Conservation (phyloP, 495 filamentous ascomycete genomes). For the Penicillium crystallinum region DNA sequence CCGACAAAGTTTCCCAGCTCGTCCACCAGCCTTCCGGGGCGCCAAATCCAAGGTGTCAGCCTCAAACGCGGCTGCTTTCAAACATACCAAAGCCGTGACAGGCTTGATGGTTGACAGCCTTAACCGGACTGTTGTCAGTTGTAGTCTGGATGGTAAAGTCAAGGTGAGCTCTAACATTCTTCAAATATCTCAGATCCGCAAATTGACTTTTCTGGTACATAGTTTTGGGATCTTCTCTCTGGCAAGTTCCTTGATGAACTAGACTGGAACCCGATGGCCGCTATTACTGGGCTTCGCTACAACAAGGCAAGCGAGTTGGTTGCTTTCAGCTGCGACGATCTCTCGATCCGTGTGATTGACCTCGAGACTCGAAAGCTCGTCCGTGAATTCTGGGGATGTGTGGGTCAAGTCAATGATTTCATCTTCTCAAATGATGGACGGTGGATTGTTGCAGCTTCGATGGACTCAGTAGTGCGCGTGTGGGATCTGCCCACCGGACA, state of each 20-base stretch:
- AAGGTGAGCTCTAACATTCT: conserved; percentile 46
- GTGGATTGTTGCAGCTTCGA: conserved; percentile 87
- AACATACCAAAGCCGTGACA: conserved; percentile 77
- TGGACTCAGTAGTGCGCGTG: conserved; percentile 74
- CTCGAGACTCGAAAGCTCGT: conserved; percentile 84
- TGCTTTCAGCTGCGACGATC: conserved; percentile 84
- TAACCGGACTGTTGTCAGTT: conserved; percentile 78
- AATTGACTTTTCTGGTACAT: conserved; percentile 8
- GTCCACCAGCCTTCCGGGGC: conserved; percentile 55
- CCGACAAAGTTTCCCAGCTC: conserved; percentile 77
- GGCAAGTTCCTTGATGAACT: conserved; percentile 75
- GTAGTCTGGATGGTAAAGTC: conserved; percentile 84
- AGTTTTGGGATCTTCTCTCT: conserved; percentile 89
- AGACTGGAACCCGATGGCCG: conserved; percentile 78
- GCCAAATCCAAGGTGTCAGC: not conserved
- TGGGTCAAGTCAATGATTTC: conserved; percentile 77
- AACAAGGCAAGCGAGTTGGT: conserved; percentile 79
- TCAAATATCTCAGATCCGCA: not conserved
- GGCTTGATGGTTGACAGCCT: conserved; percentile 79
- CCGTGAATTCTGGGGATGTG: conserved; percentile 86
- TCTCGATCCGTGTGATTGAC: conserved; percentile 83
- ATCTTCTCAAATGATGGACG: conserved; percentile 89
- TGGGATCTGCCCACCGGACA: conserved; percentile 97
- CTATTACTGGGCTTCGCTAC: conserved; percentile 68
- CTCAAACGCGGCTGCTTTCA: conserved; percentile 35